Evolutionary conservation across 1,139 yeast species (phyloP).

Genomic region (Kodamaea derodonti): DNA sequence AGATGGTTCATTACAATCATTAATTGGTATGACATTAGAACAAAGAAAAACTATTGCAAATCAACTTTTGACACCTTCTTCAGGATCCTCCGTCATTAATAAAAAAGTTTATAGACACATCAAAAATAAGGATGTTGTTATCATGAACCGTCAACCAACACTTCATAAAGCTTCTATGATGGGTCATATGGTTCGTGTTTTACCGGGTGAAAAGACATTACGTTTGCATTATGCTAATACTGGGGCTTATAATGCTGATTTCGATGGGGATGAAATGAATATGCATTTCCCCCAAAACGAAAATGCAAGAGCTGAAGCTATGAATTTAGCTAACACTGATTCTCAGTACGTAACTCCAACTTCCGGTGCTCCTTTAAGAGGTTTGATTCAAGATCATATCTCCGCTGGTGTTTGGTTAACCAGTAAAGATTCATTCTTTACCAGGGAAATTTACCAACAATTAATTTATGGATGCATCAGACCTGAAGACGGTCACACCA

Average conservation of each 20-base stretch:
- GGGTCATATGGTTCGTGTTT: slow-evolving; percentile 97
- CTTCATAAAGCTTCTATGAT: slow-evolving; percentile 99
- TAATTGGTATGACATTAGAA: slow-evolving; percentile 85
- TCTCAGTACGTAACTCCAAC: slow-evolving; percentile 97
- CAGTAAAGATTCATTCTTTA: slow-evolving; percentile 84
- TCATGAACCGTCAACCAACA: slow-evolving; percentile 99
- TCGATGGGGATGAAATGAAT: slow-evolving; percentile 99
- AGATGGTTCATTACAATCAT: slow-evolving; percentile 83
- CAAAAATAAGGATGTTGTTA: slow-evolving; percentile 89
- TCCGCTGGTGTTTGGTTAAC: slow-evolving; percentile 99
- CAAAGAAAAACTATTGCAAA: slow-evolving; percentile 96
- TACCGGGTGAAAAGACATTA: slow-evolving; percentile 95
- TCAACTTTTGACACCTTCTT: slow-evolving; percentile 84
- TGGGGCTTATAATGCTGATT: slow-evolving; percentile 98
- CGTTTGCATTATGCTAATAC: slow-evolving; percentile 98
- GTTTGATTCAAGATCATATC: slow-evolving; percentile 97
- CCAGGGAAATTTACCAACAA: slow-evolving; percentile 90
- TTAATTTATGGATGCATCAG: slow-evolving; percentile 89
- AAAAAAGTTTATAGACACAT: slow-evolving; percentile 95
- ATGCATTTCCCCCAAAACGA: slow-evolving; percentile 99
- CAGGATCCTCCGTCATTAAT: slow-evolving; percentile 53
- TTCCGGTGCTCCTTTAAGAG: slow-evolving; percentile 96
- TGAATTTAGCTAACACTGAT: slow-evolving; percentile 92
- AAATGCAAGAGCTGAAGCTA: slow-evolving; percentile 95
- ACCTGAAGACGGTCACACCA: slow-evolving; percentile 97